A percentile compares a stretch with the other conserved stretches of the same genome.
Conservation (phyloP, 305 asterid species). For the Solanum hybrid region DNA sequence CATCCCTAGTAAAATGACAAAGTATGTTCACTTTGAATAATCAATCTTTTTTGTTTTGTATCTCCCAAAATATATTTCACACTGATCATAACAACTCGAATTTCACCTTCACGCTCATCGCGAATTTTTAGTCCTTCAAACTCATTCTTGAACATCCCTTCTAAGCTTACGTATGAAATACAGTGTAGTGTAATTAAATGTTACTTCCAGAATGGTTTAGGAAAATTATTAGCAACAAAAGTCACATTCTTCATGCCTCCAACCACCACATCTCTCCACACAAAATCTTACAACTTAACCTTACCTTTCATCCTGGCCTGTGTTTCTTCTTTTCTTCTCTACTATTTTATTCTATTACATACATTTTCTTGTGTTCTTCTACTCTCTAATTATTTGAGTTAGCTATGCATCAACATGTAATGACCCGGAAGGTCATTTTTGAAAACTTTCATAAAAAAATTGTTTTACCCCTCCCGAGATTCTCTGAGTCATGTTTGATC, state of each 20-base stretch:
- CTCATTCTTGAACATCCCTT: slow-evolving; percentile 14
- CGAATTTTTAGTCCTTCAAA: neutral
- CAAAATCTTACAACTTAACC: neutral
- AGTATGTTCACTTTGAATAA: slow-evolving; percentile 53
- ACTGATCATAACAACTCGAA: neutral
- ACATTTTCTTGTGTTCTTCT: neutral
- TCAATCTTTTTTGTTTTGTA: neutral
- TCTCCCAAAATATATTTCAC: slow-evolving; percentile 8
- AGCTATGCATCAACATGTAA: neutral
- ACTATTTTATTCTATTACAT: neutral
- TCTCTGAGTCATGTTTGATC: neutral
- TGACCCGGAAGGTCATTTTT: neutral
- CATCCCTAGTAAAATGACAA: slow-evolving; percentile 37
- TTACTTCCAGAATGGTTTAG: slow-evolving; percentile 9
- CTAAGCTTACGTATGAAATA: neutral
- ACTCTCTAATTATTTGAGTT: neutral
- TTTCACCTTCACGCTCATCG: neutral
- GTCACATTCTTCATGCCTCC: neutral
- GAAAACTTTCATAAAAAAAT: neutral
- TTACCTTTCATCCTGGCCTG: neutral
- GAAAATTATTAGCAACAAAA: neutral
- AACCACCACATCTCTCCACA: neutral
- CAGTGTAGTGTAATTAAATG: neutral
- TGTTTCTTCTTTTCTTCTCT: neutral
- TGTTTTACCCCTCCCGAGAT: neutral